Evolutionary conservation across 345 rosid genomes (phyloP).

Genomic region (Dipteronia dyeriana): DNA sequence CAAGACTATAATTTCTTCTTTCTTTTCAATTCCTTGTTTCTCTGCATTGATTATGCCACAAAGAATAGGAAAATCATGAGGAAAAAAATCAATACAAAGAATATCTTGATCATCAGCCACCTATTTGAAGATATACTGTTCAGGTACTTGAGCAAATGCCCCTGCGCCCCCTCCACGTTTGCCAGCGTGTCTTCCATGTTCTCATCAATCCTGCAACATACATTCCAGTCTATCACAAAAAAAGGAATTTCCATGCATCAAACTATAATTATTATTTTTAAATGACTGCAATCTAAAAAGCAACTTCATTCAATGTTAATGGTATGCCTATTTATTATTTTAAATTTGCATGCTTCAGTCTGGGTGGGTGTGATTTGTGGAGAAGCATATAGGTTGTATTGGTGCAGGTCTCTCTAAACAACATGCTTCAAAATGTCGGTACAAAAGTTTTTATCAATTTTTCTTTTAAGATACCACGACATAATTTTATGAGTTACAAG

Average conservation of each 20-base stretch:
- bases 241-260: too few species aligned
- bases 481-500: not conserved
- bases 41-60: slow-evolving; percentile 37
- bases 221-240: not conserved
- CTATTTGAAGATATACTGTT: slow-evolving; percentile 47
- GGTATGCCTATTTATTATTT: not conserved
- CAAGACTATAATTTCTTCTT: not conserved
- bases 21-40: slow-evolving; percentile 14
- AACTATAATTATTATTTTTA: not conserved
- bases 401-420: not conserved
- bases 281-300: not conserved
- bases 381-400: not conserved
- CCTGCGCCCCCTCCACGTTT: slow-evolving; percentile 53
- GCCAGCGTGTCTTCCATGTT: slow-evolving; percentile 47
- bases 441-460: not conserved
- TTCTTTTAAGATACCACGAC: not conserved
- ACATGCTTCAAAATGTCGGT: not conserved
- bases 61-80: slow-evolving; percentile 52
- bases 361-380: not conserved
- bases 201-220: slow-evolving; percentile 46
- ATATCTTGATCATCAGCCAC: slow-evolving; percentile 54
- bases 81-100: slow-evolving; percentile 45
- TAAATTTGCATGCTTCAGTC: not conserved
- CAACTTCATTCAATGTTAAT: not conserved
- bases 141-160: slow-evolving; percentile 45